These are phyloP conservation scores for Paramecium sexaurelia DNA, from an alignment of 73 alveolate genomes.

Conservation along the genomic window DNA sequence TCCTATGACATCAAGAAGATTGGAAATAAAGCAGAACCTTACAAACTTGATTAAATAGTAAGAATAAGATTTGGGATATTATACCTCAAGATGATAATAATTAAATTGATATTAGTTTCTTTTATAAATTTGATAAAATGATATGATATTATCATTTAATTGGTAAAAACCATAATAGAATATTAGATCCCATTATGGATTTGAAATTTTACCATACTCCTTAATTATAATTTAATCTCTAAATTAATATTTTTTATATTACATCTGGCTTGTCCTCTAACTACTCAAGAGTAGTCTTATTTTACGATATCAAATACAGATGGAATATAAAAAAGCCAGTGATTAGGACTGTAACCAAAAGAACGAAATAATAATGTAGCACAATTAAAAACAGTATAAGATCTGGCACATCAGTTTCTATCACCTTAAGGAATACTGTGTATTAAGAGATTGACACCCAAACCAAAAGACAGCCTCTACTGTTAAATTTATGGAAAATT, in stretches of 20 bases:
- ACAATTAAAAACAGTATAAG: neutral
- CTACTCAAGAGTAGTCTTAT: constrained; percentile 49
- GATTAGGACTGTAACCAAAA: neutral
- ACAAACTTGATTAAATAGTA: neutral
- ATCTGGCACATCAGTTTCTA: neutral
- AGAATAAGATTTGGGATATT: constrained; percentile 35
- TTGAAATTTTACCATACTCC: constrained; percentile 16
- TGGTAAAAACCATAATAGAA: constrained; percentile 47
- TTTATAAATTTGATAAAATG: neutral
- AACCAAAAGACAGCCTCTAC: constrained; percentile 22
- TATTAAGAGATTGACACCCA: neutral
- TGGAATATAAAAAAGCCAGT: constrained; percentile 50
- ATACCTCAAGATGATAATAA: constrained; percentile 9
- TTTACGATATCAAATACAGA: neutral
- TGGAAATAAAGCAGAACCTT: constrained; percentile 20
- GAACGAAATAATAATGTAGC: constrained; percentile 18
- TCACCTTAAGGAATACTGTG: neutral
- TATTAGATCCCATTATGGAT: neutral
- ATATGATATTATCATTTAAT: neutral
- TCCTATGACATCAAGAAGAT: neutral
- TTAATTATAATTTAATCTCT: constrained; percentile 17
- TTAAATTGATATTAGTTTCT: neutral
- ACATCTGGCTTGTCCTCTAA: constrained; percentile 50
- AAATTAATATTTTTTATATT: neutral
- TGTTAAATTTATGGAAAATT: neutral